A percentile compares a stretch with the other conserved stretches of the same genome.
These are phyloP conservation scores for Chiua sp. DNA, from an alignment of 1,284 basidiomycete genomes.

Conservation along the genomic window DNA sequence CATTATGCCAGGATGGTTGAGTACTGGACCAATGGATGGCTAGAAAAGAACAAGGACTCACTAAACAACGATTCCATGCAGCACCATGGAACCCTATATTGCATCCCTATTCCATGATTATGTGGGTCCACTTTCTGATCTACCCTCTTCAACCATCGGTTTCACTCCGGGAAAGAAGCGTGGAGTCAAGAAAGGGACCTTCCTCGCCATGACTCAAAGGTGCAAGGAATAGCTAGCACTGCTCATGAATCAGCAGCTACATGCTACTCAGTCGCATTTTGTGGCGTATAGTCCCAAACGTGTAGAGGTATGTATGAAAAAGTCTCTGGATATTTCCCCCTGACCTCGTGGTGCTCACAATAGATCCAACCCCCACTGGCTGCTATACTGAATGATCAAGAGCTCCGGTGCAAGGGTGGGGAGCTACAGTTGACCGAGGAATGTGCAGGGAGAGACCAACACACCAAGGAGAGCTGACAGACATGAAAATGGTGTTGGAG, in stretches of 20 bases:
- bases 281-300: constrained; percentile 97
- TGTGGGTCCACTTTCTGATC: constrained; percentile 45
- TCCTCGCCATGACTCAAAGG: constrained; percentile 94
- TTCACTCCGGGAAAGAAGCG: constrained; percentile 75
- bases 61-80: constrained; percentile 94
- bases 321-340: background rate
- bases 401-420: constrained; percentile 87
- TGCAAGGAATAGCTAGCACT: constrained; percentile 97
- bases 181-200: constrained; percentile 92
- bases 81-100: constrained; percentile 82
- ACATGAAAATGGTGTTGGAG: constrained; percentile 79
- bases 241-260: constrained; percentile 92
- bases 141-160: constrained; percentile 40
- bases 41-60: constrained; percentile 99
- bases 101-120: constrained; percentile 88
- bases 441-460: constrained; percentile 83
- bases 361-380: constrained; percentile 91
- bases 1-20: constrained; percentile 99
- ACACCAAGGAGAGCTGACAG: constrained; percentile 83
- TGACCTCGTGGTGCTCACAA: constrained; percentile 9
- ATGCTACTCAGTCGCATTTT: constrained; percentile 99
- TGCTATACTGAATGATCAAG: constrained; percentile 93
- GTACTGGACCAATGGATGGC: constrained; percentile 95
- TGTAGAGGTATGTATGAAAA: constrained; percentile 61
- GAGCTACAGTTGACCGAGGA: constrained; percentile 87